A percentile compares a stretch with the other conserved stretches of the same genome.
Conservation (phyloP, 768 basidiomycete genomes). For the Tricholoma sp. region DNA sequence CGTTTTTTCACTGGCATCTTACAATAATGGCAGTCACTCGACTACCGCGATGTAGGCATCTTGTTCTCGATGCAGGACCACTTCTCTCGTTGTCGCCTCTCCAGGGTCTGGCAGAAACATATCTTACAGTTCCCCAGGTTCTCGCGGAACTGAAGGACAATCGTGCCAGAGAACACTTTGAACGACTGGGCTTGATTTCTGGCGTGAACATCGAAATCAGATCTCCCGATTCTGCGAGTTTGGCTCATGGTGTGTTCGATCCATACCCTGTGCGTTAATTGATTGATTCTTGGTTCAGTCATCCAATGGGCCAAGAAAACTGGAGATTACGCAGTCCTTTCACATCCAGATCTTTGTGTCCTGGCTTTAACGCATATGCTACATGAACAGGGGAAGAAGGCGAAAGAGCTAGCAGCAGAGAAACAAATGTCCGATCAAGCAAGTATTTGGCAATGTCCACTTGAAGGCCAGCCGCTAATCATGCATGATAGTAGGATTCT, state of each 20-base stretch:
- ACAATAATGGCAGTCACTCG: conserved; percentile 13
- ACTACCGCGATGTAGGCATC: conserved; percentile 57
- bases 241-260: conserved; percentile 51
- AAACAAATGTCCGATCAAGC: conserved; percentile 20
- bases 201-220: conserved; percentile 72
- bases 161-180: conserved; percentile 82
- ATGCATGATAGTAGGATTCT: conserved; percentile 26
- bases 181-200: conserved; percentile 67
- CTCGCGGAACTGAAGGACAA: conserved; percentile 86
- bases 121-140: conserved; percentile 87
- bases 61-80: conserved; percentile 93
- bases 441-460: background rate
- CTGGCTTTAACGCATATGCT: conserved; percentile 84
- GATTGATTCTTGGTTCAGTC: conserved; percentile 41
- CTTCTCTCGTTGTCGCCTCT: conserved; percentile 85
- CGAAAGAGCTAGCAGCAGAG: conserved; percentile 21
- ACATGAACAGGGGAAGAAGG: conserved; percentile 47
- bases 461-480: conserved; percentile 12
- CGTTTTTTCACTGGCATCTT: too few species aligned
- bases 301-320: conserved; percentile 92
- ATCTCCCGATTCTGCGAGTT: conserved; percentile 62
- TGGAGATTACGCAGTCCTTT: conserved; percentile 91
- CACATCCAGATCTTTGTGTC: conserved; percentile 85
- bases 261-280: background rate
- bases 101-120: conserved; percentile 82